A percentile compares a stretch with the other conserved stretches of the same genome.
phyloP scores from a whole-genome alignment of 352 stramenopile genomes.

The Globisporangium alternatum region DNA sequence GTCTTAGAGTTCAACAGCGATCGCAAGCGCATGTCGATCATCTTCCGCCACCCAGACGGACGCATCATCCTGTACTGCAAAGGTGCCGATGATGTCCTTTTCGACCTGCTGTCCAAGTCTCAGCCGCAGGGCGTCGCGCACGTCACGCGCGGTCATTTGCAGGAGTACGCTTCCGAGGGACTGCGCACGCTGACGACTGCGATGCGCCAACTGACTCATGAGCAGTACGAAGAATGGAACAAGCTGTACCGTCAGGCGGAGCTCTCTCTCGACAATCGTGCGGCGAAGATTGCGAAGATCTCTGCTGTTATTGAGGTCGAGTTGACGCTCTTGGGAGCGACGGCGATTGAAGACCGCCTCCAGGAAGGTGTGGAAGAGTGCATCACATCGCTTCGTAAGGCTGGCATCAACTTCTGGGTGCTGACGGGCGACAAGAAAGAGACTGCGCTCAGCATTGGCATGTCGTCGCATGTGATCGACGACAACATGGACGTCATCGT shows the following conservation, averaged over 20 bases:
- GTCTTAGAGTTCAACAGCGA: conserved; percentile 98
- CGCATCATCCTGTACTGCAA: conserved; percentile 84
- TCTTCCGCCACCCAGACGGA: conserved; percentile 85
- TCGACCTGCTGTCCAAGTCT: conserved; percentile 61
- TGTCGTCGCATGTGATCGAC: conserved; percentile 88
- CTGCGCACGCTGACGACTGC: conserved; percentile 75
- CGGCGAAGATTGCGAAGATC: conserved; percentile 71
- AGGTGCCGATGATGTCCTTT: conserved; percentile 76
- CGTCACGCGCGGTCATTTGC: conserved; percentile 77
- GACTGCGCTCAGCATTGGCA: conserved; percentile 83
- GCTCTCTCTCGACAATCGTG: conserved; percentile 67
- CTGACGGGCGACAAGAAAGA: conserved; percentile 92
- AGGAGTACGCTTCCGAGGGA: conserved; percentile 78
- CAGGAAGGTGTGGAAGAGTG: conserved; percentile 92
- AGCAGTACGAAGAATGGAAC: conserved; percentile 79
- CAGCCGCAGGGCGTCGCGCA: conserved; percentile 77
- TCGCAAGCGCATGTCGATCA: conserved; percentile 98
- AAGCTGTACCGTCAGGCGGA: conserved; percentile 71
- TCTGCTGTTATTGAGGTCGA: conserved; percentile 85
- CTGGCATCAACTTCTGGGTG: conserved; percentile 96
- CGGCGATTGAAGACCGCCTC: conserved; percentile 92
- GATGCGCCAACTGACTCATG: conserved; percentile 56
- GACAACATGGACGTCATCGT: conserved; percentile 91
- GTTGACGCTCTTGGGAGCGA: conserved; percentile 85
- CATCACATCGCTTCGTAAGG: conserved; percentile 90